Conservation (phyloP, 139 green algal genomes). For the Coelastrella sp. region DNA sequence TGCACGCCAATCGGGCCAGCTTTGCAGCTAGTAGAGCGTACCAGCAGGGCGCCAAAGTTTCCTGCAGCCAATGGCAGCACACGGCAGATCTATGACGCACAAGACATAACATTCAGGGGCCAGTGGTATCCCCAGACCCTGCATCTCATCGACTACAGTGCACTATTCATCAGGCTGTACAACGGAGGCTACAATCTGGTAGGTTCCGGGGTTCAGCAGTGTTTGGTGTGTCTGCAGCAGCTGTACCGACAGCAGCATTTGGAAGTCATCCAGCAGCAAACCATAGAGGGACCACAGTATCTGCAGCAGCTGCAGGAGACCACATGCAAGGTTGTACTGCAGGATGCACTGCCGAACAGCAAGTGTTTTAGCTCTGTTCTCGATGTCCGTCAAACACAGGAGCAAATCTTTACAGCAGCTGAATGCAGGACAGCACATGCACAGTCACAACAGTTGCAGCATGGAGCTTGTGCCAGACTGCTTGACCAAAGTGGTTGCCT, state of each 20-base stretch:
- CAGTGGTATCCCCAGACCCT: slow-evolving; percentile 2
- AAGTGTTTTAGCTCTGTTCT: too few relatives aligned
- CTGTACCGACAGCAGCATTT: background rate
- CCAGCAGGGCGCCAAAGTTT: background rate
- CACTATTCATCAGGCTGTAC: slow-evolving; percentile 6
- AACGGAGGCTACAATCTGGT: slow-evolving; percentile 27
- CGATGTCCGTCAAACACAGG: too few relatives aligned
- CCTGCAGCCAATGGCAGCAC: background rate
- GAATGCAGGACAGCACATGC: too few relatives aligned
- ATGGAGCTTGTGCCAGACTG: too few relatives aligned
- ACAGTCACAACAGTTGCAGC: background rate
- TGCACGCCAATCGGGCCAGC: background rate
- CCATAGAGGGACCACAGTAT: too few relatives aligned
- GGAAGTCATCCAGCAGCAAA: too few relatives aligned
- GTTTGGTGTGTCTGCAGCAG: background rate
- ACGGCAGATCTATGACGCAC: background rate
- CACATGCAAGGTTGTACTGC: too few relatives aligned
- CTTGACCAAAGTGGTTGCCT: background rate
- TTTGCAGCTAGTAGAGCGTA: background rate
- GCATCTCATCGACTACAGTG: slow-evolving; percentile 18
- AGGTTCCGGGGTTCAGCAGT: background rate
- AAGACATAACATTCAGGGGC: slow-evolving; percentile 20
- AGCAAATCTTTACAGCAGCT: too few relatives aligned
- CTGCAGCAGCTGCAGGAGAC: too few relatives aligned
- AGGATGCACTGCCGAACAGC: too few relatives aligned